These are phyloP conservation scores for Brassica nigra DNA, from an alignment of 345 rosid species.

Conservation along the genomic window DNA sequence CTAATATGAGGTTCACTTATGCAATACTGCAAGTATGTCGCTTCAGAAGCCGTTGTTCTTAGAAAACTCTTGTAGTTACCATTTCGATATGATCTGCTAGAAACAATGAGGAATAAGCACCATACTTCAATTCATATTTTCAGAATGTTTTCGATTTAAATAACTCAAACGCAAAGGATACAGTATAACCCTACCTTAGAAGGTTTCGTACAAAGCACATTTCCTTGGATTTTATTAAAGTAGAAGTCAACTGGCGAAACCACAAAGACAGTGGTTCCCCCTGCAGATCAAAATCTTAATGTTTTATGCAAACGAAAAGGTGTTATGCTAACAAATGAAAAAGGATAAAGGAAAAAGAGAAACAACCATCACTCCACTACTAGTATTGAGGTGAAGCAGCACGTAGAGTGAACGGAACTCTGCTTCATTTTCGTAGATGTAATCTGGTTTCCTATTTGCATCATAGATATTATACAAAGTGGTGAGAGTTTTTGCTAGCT, in stretches of 20 bases:
- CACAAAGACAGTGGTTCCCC: constrained; percentile 88
- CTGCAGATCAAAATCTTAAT: constrained; percentile 47
- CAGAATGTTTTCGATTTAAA: neutral
- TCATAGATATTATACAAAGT: constrained; percentile 79
- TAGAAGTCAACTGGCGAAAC: constrained; percentile 65
- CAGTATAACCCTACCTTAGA: constrained; percentile 51
- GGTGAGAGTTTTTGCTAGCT: constrained; percentile 70
- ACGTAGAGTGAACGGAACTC: constrained; percentile 78
- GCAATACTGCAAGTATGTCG: constrained; percentile 79
- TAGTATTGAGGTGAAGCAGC: constrained; percentile 77
- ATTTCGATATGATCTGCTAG: constrained; percentile 56
- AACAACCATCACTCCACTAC: constrained; percentile 57
- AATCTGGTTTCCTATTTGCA: constrained; percentile 51
- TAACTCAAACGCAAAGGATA: constrained; percentile 8
- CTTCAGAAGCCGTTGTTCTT: constrained; percentile 57
- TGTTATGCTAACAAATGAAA: constrained; percentile 20
- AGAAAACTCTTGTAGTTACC: constrained; percentile 73
- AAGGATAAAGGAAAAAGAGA: constrained; percentile 33
- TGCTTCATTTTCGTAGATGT: constrained; percentile 56
- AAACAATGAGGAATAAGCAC: neutral
- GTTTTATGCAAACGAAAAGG: constrained; percentile 17
- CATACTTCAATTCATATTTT: constrained; percentile 6
- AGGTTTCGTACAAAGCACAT: constrained; percentile 73
- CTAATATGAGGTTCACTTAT: constrained; percentile 63
- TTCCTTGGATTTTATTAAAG: constrained; percentile 63